phyloP scores from a whole-genome alignment of 2,329 filamentous ascomycete genomes.

The Trichoderma aggressivum region DNA sequence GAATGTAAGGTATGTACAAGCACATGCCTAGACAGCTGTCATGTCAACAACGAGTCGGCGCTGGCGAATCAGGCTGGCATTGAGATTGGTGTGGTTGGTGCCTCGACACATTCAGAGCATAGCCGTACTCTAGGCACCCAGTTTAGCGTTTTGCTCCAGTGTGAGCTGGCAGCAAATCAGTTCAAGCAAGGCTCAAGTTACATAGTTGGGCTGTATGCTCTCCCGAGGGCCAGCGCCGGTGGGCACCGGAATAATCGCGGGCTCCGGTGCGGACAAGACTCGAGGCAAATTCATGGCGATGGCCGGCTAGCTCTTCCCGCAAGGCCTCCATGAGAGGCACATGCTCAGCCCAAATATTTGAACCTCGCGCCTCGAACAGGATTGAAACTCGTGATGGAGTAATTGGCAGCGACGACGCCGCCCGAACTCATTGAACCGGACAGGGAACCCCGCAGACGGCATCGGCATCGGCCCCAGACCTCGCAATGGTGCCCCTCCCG shows the following conservation, averaged over 20 bases:
- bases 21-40: neutral
- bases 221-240: neutral
- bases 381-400: neutral
- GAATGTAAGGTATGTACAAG: too few species aligned
- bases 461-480: neutral
- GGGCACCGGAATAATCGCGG: slow-evolving; percentile 20
- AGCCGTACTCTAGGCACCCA: neutral
- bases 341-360: neutral
- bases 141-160: neutral
- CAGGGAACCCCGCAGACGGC: neutral
- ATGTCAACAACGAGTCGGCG: neutral
- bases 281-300: neutral
- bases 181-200: neutral
- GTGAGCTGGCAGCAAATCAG: neutral
- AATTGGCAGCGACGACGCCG: neutral
- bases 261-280: slow-evolving; percentile 9
- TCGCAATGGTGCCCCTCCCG: slow-evolving; percentile 60
- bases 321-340: slow-evolving; percentile 7
- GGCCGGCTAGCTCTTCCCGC: neutral
- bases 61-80: neutral
- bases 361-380: neutral
- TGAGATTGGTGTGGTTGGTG: neutral
- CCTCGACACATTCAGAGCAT: neutral
- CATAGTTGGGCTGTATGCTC: neutral
- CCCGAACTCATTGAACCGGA: neutral